These are phyloP conservation scores for Chytriomyces confervae DNA, from an alignment of 192 early-diverging fungal genomes.

Conservation along the genomic window DNA sequence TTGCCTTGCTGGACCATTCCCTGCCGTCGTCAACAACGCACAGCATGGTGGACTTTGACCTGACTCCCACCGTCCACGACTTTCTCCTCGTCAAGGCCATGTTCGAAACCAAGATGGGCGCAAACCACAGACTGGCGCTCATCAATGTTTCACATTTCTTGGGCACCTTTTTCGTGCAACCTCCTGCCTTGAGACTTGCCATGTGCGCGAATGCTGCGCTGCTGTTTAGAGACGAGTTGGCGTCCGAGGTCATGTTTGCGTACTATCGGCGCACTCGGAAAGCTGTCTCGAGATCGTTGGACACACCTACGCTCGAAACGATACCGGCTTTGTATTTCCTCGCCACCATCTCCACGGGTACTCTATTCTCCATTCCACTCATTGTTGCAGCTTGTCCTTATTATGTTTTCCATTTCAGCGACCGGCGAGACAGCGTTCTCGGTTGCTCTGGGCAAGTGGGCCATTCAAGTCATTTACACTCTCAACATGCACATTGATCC, in stretches of 20 bases:
- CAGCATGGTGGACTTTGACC: not conserved
- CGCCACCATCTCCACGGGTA: not conserved
- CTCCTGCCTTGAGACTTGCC: not conserved
- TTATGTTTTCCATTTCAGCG: not conserved
- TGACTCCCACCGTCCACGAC: not conserved
- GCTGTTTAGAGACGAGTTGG: not conserved
- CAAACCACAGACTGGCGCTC: not conserved
- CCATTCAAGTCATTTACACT: not conserved
- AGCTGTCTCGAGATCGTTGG: not conserved
- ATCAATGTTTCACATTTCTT: not conserved
- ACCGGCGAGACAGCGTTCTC: not conserved
- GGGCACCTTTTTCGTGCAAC: not conserved
- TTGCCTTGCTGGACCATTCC: too few relatives aligned
- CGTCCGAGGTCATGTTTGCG: not conserved
- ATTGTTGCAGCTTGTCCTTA: too few relatives aligned
- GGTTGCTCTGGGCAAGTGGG: not conserved
- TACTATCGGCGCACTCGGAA: not conserved
- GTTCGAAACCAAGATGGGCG: not conserved
- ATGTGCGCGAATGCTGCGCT: not conserved
- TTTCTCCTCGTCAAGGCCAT: not conserved
- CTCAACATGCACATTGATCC: not conserved
- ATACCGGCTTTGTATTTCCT: not conserved
- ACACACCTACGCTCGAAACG: not conserved
- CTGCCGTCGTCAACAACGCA: too few relatives aligned
- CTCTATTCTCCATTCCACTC: too few relatives aligned